Base-by-base conservation (phyloP, 352 stramenopile species). In the Phytophthora fragariaefolia region DNA sequence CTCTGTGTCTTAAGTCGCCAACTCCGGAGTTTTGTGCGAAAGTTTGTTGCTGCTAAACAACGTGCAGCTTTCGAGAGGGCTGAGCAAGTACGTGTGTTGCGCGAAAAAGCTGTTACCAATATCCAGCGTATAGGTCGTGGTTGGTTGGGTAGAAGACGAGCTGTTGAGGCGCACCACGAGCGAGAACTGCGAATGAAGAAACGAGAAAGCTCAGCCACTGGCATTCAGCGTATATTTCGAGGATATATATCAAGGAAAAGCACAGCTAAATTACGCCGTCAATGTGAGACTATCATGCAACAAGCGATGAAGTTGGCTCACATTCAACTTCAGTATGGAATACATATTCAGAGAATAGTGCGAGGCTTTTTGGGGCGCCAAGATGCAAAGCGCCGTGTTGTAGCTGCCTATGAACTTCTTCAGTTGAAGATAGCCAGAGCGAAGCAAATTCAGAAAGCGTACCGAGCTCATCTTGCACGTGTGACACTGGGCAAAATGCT, bases 381-480 rank as follows among this genome's bases (percentile, higher is more conserved):
- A 13, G 36, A 57, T 6, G 55, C 63, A 22, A 65, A 63, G 8
- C 48, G 58, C 1, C 66, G 71, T 15, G 59, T 48, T 6, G 28
- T 62, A 8, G 61, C 68, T 20, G 58, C 77, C 1, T 63, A 67
- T 3, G 57, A 77, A 28, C 47, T 74, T 4, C 57, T 54, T 10
- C 30, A 63, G 26, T 49, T 73, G 36, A 76, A 74, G 1, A 58
- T 80, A 2, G 24, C 18, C 7, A 69, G 73, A 24, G 80, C 80
- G 0, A 49, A 53, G 22, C 54, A 67, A 20, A 83, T 95, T 59
- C 86, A 95, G 48, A 56, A 73, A 48, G 58, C 63, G 17, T 85
- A 77, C 27, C 81, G 86, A 26, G 83, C 82, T 5, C 73, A 92
- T 53, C 52, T 87, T 15, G 79, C 77, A 4, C 73, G 77, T 7